Evolutionary conservation across 495 filamentous ascomycete species (phyloP).

Genomic region (Achaetomiella virescens): DNA sequence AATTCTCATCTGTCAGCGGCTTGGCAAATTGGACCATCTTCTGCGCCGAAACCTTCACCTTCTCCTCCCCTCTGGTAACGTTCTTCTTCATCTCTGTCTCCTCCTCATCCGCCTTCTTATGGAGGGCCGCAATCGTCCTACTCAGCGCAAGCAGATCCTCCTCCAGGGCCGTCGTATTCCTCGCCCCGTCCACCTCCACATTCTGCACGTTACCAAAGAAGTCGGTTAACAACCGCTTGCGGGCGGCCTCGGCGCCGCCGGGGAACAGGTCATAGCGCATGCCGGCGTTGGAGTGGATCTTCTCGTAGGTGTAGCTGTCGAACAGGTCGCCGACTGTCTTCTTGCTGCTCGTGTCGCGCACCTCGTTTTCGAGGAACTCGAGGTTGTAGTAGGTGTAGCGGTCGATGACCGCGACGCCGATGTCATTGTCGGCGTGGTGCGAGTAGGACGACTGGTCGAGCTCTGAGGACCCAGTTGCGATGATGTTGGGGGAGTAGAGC

Average conservation of each 20-base stretch:
- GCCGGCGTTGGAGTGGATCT: slow-evolving; percentile 91
- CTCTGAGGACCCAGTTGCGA: slow-evolving; percentile 89
- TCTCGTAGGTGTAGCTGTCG: slow-evolving; percentile 87
- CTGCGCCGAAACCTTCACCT: slow-evolving; percentile 28
- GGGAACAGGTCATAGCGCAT: slow-evolving; percentile 88
- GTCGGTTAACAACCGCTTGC: slow-evolving; percentile 77
- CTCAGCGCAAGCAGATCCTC: slow-evolving; percentile 66
- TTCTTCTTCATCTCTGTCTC: slow-evolving; percentile 31
- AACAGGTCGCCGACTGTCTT: slow-evolving; percentile 88
- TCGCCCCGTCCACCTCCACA: slow-evolving; percentile 71
- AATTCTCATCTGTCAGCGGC: slow-evolving; percentile 57
- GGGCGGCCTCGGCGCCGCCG: slow-evolving; percentile 65
- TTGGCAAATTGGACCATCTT: slow-evolving; percentile 48
- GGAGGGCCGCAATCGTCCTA: slow-evolving; percentile 54
- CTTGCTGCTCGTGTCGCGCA: slow-evolving; percentile 74
- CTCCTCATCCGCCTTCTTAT: slow-evolving; percentile 44
- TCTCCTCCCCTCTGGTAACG: slow-evolving; percentile 27
- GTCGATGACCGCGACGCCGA: slow-evolving; percentile 96
- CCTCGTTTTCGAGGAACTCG: slow-evolving; percentile 89
- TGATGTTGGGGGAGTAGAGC: slow-evolving; percentile 94
- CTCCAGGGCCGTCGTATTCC: slow-evolving; percentile 50
- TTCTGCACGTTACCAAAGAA: slow-evolving; percentile 99
- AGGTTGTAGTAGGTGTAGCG: slow-evolving; percentile 98
- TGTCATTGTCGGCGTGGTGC: slow-evolving; percentile 93
- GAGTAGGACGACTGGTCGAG: slow-evolving; percentile 92